These are phyloP conservation scores for Coniochaeta pulveracea DNA, from an alignment of 2,329 filamentous ascomycete species.

Conservation along the genomic window DNA sequence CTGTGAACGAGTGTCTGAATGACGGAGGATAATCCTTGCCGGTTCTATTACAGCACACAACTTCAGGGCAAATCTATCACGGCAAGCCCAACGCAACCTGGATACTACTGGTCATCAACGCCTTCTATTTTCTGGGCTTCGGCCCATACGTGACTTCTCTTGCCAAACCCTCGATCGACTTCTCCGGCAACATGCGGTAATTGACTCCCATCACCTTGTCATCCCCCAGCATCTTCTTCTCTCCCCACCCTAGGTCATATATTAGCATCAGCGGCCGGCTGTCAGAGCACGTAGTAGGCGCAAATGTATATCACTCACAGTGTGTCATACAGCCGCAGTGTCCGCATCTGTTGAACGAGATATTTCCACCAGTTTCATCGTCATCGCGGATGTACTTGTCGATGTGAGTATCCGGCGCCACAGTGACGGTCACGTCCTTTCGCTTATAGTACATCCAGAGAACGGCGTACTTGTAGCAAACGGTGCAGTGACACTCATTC, in stretches of 20 bases:
- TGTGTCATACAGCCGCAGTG: slow-evolving; percentile 12
- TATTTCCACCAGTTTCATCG: background rate
- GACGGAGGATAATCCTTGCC: too few species aligned
- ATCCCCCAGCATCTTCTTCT: background rate
- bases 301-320: slow-evolving; percentile 6
- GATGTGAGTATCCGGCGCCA: background rate
- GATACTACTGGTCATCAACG: background rate
- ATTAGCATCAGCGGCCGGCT: background rate
- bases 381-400: slow-evolving; percentile 1
- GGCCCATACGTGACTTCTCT: background rate
- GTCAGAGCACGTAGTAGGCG: too few species aligned
- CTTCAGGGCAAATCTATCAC: too few species aligned
- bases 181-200: slow-evolving; percentile 1
- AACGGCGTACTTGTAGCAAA: slow-evolving; percentile 13
- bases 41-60: too few species aligned
- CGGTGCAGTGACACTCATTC: slow-evolving; percentile 13
- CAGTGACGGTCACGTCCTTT: slow-evolving; percentile 5
- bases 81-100: too few species aligned
- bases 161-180: background rate
- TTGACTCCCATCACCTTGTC: background rate
- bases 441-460: slow-evolving; percentile 12
- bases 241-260: slow-evolving; percentile 1
- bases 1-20: too few species aligned
- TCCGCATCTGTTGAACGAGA: slow-evolving; percentile 8
- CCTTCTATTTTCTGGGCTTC: background rate